Evolutionary conservation across 176 grass and related monocot genomes (phyloP).

Genomic region (Pontederia crassipes): DNA sequence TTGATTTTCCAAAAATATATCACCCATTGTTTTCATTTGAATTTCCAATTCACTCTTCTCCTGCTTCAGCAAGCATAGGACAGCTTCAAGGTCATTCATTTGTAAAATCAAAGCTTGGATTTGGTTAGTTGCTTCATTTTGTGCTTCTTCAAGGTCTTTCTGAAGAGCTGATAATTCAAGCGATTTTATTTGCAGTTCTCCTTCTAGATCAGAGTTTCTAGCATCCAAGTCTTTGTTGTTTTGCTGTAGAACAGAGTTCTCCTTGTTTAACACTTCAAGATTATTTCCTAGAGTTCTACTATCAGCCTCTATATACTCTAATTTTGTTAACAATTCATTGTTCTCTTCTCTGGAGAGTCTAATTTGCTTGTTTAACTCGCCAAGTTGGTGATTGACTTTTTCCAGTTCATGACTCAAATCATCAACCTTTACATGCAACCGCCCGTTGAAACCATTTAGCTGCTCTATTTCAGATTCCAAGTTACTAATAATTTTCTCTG

Average conservation of each 20-base stretch:
- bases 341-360: constrained; percentile 32
- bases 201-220: constrained; percentile 28
- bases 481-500: constrained; percentile 4
- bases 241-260: constrained; percentile 32
- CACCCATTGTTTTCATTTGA: constrained; percentile 39
- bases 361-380: constrained; percentile 27
- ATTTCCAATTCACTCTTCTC: constrained; percentile 42
- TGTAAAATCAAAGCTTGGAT: constrained; percentile 30
- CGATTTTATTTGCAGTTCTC: constrained; percentile 23
- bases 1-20: constrained; percentile 27
- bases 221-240: constrained; percentile 24
- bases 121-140: constrained; percentile 27
- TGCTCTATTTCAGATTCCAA: constrained; percentile 32
- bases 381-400: not conserved
- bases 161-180: constrained; percentile 22
- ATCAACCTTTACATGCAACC: not conserved
- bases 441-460: constrained; percentile 3
- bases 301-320: constrained; percentile 15
- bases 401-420: not conserved
- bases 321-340: constrained; percentile 17
- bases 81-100: constrained; percentile 27
- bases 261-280: constrained; percentile 21
- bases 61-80: constrained; percentile 30
- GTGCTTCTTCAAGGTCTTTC: constrained; percentile 23
- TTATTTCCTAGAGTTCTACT: constrained; percentile 29